Evolutionary conservation across 805 yeast species (phyloP), one percentile per base, ranked within the genome.

Genomic region (Kodamaea kakaduensis): DNA sequence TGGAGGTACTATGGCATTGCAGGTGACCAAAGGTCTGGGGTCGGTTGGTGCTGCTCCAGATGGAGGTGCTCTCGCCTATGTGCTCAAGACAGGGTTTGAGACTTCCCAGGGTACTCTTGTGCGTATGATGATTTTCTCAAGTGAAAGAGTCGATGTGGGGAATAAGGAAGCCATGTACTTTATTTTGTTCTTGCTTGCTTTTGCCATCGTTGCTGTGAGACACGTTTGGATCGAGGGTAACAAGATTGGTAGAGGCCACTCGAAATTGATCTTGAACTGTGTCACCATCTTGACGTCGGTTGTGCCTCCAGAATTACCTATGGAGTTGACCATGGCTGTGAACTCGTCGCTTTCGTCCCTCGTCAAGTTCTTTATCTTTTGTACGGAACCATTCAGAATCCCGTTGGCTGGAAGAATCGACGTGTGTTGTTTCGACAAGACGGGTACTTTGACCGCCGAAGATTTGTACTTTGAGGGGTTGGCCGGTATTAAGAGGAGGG

Each of bases 181-280:
- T 59, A 89, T 93, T 56, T 71, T 89, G 48, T 93, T 93, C 67
- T 70, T 93, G 58, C 75, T 93, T 48, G 69, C 84, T 24, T 93
- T 93, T 53, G 98, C 98, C 43, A 73, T 93, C 54, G 86, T 88
- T 49, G 98, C 98, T 20, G 82, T 95, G 14, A 83, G 95, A 87
- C 93, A 90, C 55, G 97, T 93, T 36, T 93, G 98, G 98, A 82
- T 84, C 41, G 96, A 90, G 66, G 98, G 98, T 62, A 84, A 95
- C 16, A 81, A 75, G 58, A 82, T 86, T 86, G 97, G 96, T 52
- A 84, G 98, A 67, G 77, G 86, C 50, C 95, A 90, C 61, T 84
- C 95, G 37, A 90, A 90, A 64, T 75, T 93, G 59, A 81, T 93
- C 46, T 74, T 93, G 54, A 97, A 93, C 64, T 93, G 98, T 79